Evolutionary conservation across 2,329 filamentous ascomycete species (phyloP).

Genomic region (Sporothrix variecibatus): DNA sequence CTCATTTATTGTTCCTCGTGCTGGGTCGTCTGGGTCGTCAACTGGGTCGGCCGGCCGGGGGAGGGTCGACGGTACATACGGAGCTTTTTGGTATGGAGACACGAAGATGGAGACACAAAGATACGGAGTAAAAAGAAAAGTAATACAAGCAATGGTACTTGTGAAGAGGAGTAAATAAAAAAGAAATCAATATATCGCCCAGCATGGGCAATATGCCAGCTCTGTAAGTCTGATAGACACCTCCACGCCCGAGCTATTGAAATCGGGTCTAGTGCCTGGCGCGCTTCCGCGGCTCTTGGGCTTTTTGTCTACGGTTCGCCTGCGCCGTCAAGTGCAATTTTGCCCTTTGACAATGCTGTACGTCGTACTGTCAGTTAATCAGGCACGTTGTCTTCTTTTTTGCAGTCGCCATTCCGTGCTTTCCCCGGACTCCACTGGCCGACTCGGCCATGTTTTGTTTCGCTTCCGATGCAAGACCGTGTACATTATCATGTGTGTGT

Average conservation of each 20-base stretch:
- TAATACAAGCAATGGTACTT: not conserved
- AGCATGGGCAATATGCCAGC: not conserved
- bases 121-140: not conserved
- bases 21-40: not conserved
- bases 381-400: not conserved
- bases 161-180: not conserved
- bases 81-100: not conserved
- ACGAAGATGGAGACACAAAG: not conserved
- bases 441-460: not conserved
- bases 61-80: not conserved
- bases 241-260: not conserved
- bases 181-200: not conserved
- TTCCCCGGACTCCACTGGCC: conserved; percentile 23
- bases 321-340: not conserved
- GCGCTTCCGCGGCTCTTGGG: not conserved
- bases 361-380: not conserved
- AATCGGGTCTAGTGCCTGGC: not conserved
- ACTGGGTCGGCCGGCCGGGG: conserved; percentile 9
- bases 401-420: not conserved
- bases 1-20: not conserved
- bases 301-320: not conserved
- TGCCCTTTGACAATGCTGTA: not conserved
- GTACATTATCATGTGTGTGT: not conserved
- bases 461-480: not conserved
- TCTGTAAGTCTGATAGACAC: not conserved